A percentile compares a stretch with the other conserved stretches of the same genome.
Conservation (phyloP, 1,139 yeast species). For the Suhomyces atakaporum region DNA sequence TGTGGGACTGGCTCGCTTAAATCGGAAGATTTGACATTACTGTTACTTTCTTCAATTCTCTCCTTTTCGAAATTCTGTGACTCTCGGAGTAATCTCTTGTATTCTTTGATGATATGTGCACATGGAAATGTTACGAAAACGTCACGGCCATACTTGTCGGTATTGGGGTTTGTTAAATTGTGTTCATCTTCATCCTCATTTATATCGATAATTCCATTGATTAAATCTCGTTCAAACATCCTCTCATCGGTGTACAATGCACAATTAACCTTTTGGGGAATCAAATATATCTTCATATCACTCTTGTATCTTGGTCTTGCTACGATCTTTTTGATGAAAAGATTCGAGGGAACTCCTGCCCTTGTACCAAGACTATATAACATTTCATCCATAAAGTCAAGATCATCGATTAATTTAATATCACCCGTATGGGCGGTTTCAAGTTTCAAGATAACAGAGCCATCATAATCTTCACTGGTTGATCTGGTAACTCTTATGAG, state of each 20-base stretch:
- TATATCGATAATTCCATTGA: constrained; percentile 48
- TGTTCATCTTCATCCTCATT: constrained; percentile 8
- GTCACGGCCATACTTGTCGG: constrained; percentile 12
- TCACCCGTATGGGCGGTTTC: constrained; percentile 60
- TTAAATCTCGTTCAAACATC: constrained; percentile 53
- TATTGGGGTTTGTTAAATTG: constrained; percentile 5
- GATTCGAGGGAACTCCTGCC: constrained; percentile 45
- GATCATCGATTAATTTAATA: constrained; percentile 49
- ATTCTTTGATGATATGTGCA: constrained; percentile 21
- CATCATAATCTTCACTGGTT: constrained; percentile 52
- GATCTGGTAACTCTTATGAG: constrained; percentile 56
- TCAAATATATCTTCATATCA: constrained; percentile 49
- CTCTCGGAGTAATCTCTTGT: constrained; percentile 14
- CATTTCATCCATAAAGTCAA: constrained; percentile 46
- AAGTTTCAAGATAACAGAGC: constrained; percentile 50
- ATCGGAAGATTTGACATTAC: not conserved
- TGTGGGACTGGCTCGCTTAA: not conserved
- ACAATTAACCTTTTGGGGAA: constrained; percentile 28
- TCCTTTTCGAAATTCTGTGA: constrained; percentile 7
- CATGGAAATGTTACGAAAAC: constrained; percentile 29
- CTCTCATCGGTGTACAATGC: constrained; percentile 52
- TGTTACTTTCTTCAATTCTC: not conserved
- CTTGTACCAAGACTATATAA: constrained; percentile 39
- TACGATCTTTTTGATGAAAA: constrained; percentile 47
- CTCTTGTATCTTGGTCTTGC: constrained; percentile 56